phyloP scores from a whole-genome alignment of 2,329 filamentous ascomycete genomes.

The Epichloe scottii region DNA sequence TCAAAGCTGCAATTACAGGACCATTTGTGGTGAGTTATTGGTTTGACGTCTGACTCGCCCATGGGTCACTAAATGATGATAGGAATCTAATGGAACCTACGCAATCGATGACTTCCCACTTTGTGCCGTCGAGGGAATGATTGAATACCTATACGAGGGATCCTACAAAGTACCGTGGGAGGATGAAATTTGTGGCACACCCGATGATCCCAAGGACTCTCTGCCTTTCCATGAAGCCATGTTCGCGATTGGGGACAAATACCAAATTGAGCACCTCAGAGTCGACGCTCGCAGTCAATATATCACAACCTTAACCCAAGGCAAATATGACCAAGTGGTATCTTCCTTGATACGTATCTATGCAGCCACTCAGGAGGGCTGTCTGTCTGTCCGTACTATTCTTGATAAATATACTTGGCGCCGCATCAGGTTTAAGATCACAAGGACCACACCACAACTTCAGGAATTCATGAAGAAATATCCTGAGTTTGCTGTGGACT shows the following conservation, averaged over 20 bases:
- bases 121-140: neutral
- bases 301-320: fast-evolving
- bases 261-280: neutral
- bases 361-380: neutral
- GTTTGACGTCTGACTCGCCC: neutral
- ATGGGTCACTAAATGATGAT: neutral
- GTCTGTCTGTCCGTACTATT: neutral
- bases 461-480: neutral
- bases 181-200: neutral
- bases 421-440: neutral
- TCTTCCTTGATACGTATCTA: neutral
- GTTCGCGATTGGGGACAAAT: neutral
- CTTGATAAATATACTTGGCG: neutral
- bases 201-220: neutral
- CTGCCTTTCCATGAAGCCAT: neutral
- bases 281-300: neutral
- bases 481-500: neutral
- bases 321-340: fast-evolving
- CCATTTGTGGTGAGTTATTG: neutral
- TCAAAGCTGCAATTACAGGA: neutral
- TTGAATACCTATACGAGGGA: neutral
- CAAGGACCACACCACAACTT: neutral
- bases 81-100: neutral
- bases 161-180: neutral
- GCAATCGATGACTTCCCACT: neutral